Evolutionary conservation across 768 basidiomycete genomes (phyloP), one percentile per base, ranked within the genome.

Genomic region (Auriscalpium orientale): DNA sequence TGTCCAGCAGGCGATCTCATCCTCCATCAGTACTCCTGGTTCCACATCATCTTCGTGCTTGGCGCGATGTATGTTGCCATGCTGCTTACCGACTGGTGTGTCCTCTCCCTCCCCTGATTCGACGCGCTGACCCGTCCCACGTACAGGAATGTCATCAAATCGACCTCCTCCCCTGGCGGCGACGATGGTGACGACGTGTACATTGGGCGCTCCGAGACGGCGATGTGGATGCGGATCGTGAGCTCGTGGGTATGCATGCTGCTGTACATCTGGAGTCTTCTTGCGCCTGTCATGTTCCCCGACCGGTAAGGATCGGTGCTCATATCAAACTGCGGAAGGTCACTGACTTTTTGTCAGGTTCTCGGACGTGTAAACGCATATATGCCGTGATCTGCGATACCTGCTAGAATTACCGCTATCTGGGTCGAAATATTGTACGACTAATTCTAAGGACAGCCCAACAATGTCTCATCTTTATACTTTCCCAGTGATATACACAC

Each of bases 221-320:
- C 97, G 3, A 98, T 99, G 95, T 99, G 97, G 97, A 98, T 98
- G 91, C 78, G 97, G 4, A 82, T 98, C 35, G 89, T 98, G 47
- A 94, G 91, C 34, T 90, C 90, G 60, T 99, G 95, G 95, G 79
- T 95, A 22, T 98, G 92, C 69, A 86, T 92, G 72, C 55, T 85
- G 44, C 70, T 93, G 58, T 95, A 91, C 65, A 81, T 80, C 34
- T 94, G 91, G 92, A 93, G 88, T 63, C 72, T 95, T 35, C 64
- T 95, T 51, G 95, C 91, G 8, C 95, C 95, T 0, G 85, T 91
- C 43, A 51, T 95, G n/a, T 74, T 95, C 78, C 94, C 95, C 16
- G 95, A 95, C 63, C 77, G 93, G 84, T 92, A 69, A 70, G 85
- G 68, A 16, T 45, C 4, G 28, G 28, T n/a, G 10, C 20, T 21